Base-by-base conservation (phyloP, 306 rosid genomes). In the Citrullus mucosospermus region DNA sequence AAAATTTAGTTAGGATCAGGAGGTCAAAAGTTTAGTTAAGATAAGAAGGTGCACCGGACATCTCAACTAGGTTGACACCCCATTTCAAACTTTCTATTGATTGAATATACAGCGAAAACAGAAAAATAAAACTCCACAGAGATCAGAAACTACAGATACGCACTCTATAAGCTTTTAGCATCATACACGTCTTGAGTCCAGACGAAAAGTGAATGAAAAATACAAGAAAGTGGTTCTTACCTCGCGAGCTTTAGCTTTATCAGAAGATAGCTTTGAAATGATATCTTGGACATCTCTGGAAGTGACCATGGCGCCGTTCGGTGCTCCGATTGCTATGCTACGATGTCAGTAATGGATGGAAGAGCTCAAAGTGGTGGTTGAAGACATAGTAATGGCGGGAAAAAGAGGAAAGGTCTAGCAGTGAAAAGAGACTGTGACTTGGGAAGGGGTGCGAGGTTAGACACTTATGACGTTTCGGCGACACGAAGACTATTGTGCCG, bases 271-370 rank as follows among this genome's bases (percentile, higher is more conserved):
- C 85, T 90, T 90, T 14, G 89, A 86, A 30, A 87, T 82, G 36
- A 94, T 90, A 80, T 94, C 98, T 67, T 81, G 91, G 68, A 90
- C 82, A 81, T 94, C 98, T 80, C 93, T 85, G 78, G 96, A 90
- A 57, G 79, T 80, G 84, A 88, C 84, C 69, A 76, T 89, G 83
- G 88, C 85, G 81, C 75, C 61, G 48, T 53, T 80, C 61, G 72
- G 51, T 55, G 84, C 69, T 46, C 83, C 81, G 66, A 59, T 58
- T 77, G 56, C 68, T 32, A 41, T 22, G 22, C 14, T 56, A 68
- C 17, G 55, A 41, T 4, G 70, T 48, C 74, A n/a, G 80, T 11
- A 32, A 80, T 18, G 60, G 68, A 53, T 75, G 54, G 53, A 15
- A 5, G 54, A 48, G 80, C 50, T 66, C 10, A 53, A 72, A 43